Base-by-base conservation (phyloP, 192 early-diverging fungal species). In the Podila minutissima region DNA sequence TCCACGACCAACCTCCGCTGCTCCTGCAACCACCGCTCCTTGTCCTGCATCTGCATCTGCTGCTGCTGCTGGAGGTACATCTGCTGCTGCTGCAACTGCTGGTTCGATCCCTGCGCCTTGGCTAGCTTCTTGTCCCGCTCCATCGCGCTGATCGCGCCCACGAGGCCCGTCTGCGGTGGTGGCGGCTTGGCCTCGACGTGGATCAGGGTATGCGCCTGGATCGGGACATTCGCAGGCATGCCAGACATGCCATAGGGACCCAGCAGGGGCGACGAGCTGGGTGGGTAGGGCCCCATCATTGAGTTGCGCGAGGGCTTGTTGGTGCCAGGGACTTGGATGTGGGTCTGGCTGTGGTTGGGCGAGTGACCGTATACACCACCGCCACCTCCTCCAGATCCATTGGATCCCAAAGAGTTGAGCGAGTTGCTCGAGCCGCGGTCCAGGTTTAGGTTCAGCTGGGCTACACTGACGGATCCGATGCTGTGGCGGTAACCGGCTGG, bases 121-220 rank as follows among this genome's bases (percentile, higher is more conserved):
- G 77, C 77, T 13, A 81, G n/a, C 22, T 73, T 81, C 67, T 73
- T 81, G 53, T 81, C 77, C 5, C 77, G 63, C 49, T 81, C 77
- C 77, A 81, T 81, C 0, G 77, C 77, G 1, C 61, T 59, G 55
- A 81, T 81, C 10, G 77, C 69, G 0, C 77, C 77, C 11, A 81
- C 70, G 1, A 81, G 71, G 5, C 77, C 77, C 22, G 77, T 73
- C 20, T 72, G 71, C 4, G 77, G 77, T 17, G 77, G 77, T 20
- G 77, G 77, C 0, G 77, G 77, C 60, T 81, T 81, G 55, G 77
- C 66, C 46, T 81, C 77, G 11, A 81, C 77, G 31, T 73, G 77
- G 55, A 81, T 81, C 0, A 81, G 29, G 0, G 77, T 72, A 32
- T 26, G 70, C 4, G 66, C 63, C 17, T 64, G 67, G 26, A 19